Evolutionary conservation across 495 filamentous ascomycete species (phyloP), one percentile per base, ranked within the genome.

Genomic region (Penicillium argentinense): DNA sequence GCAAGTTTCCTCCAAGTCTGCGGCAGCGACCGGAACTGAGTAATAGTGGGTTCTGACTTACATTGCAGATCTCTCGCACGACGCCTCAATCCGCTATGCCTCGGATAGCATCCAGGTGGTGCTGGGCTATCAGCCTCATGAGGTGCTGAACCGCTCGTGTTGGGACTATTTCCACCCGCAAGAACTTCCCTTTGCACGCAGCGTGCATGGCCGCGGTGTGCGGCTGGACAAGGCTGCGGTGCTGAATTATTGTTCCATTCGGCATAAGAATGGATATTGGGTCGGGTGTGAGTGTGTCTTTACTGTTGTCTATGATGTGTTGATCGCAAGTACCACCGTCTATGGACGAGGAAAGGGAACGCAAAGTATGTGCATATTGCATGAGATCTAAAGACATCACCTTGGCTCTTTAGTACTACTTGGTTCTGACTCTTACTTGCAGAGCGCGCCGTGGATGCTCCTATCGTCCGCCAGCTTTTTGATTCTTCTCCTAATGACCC

Each of bases 121-220:
- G 32, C 73, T 95, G 30, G 89, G 90, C 32, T 91, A 91, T 59
- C 72, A 80, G 19, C 86, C 89, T 4, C 71, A 82, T 39, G 87
- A 92, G 59, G 81, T 95, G 9, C 75, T 83, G 50, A 83, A 86
- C 32, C 84, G 78, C 56, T 90, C 90, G 46, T 84, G 81, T 62
- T 95, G 90, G 75, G 86, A 91, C 17, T 95, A 86, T 63, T 95
- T 95, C 56, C 88, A 93, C 45, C 86, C 86, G 1, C 82, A 89
- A 8, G 88, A 95, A 62, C 75, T 89, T 22, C 83, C 87, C 0
- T 83, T 89, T 57, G 89, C 88, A 22, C 82, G 81, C 26, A 75
- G 80, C 21, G 72, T 88, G 38, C 89, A 95, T 59, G 78, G 79
- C 41, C 78, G 84, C 42, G 85, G 88, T 13, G 81, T 95, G 18